A percentile compares a stretch with the other conserved stretches of the same genome.
Conservation (phyloP, 1,284 basidiomycete genomes). For the Ganoderma sp. region DNA sequence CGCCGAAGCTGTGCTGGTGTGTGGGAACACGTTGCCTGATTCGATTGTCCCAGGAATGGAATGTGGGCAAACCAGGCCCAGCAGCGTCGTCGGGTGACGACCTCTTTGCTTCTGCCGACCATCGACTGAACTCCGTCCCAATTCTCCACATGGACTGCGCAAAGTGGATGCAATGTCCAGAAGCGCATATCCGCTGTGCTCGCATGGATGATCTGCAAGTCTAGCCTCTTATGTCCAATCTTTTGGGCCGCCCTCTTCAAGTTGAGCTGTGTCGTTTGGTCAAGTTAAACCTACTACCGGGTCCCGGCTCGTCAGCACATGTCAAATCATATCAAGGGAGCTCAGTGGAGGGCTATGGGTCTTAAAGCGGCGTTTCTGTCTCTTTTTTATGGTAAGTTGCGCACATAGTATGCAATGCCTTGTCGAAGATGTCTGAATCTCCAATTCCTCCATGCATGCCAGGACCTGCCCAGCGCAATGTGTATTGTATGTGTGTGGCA, state of each 20-base stretch:
- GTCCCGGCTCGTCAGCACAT: too few relatives aligned
- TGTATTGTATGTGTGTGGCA: not conserved
- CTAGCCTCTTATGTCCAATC: not conserved
- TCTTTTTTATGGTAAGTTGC: too few relatives aligned
- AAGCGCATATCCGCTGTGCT: not conserved
- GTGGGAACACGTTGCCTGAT: not conserved
- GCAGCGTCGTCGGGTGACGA: not conserved
- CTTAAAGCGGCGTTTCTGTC: too few relatives aligned
- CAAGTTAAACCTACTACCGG: too few relatives aligned
- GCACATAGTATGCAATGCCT: too few relatives aligned
- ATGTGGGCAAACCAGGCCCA: not conserved
- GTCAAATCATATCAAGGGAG: not conserved
- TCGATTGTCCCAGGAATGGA: not conserved
- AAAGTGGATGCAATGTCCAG: not conserved
- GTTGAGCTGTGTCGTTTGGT: too few relatives aligned
- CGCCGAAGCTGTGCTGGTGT: slow-evolving; percentile 15
- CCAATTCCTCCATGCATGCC: not conserved
- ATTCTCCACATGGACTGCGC: not conserved
- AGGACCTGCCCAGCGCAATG: not conserved
- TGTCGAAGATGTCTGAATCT: too few relatives aligned
- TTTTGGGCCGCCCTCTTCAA: too few relatives aligned
- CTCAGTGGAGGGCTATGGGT: not conserved
- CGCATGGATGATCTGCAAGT: not conserved
- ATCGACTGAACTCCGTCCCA: not conserved
- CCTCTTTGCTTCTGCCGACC: not conserved